phyloP scores from a whole-genome alignment of 306 rosid species.

The Rosa chinensis region DNA sequence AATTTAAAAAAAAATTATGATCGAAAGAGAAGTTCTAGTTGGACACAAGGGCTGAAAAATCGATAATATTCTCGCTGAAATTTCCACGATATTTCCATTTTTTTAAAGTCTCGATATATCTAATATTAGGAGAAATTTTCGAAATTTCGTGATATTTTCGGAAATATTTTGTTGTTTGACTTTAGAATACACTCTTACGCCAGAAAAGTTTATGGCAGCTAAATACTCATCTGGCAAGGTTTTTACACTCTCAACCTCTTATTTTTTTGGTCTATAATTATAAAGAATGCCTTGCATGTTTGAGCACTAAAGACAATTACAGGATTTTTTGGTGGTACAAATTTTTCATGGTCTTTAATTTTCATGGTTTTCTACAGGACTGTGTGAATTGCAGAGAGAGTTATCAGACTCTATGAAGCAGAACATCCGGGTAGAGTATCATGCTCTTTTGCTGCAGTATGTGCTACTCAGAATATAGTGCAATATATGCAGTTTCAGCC shows the following conservation, averaged over 20 bases:
- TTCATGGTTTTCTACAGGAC: conserved; percentile 78
- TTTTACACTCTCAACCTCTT: conserved; percentile 28
- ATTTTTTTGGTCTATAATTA: conserved; percentile 18
- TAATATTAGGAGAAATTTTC: too few relatives aligned
- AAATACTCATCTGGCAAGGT: conserved; percentile 85
- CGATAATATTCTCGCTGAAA: too few relatives aligned
- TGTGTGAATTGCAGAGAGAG: conserved; percentile 91
- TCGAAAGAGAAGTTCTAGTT: too few relatives aligned
- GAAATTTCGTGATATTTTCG: too few relatives aligned
- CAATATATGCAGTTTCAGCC: too few relatives aligned
- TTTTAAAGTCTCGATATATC: too few relatives aligned
- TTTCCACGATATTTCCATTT: too few relatives aligned
- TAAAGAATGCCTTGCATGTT: conserved; percentile 14
- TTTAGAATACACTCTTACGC: not conserved
- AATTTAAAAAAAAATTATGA: too few relatives aligned
- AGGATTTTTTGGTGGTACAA: conserved; percentile 10
- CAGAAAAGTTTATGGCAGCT: conserved; percentile 80
- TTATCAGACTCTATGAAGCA: conserved; percentile 73
- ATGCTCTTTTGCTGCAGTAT: conserved; percentile 26
- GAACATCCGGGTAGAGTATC: conserved; percentile 83
- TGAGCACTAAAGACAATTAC: conserved; percentile 17
- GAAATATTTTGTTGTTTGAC: too few relatives aligned
- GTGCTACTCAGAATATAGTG: too few relatives aligned
- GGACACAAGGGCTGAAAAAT: too few relatives aligned
- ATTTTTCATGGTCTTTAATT: conserved; percentile 53